These are phyloP conservation scores for Gnaphalium uliginosum DNA, from an alignment of 129 eudicot species.

Conservation along the genomic window DNA sequence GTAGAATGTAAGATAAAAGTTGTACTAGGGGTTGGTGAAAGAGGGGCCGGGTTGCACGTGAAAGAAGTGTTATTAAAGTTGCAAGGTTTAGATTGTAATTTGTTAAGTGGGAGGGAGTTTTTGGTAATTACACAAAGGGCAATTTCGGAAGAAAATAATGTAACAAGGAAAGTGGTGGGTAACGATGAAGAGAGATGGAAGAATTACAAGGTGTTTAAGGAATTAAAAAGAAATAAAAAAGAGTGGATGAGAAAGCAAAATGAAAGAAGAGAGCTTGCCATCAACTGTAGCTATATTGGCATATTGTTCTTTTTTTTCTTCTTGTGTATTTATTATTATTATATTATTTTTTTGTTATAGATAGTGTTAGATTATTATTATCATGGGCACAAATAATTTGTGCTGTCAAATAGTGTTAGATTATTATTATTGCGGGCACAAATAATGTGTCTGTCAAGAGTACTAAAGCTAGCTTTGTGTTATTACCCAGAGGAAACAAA, in stretches of 20 bases:
- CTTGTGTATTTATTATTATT: conserved; percentile 11
- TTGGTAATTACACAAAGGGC: conserved; percentile 30
- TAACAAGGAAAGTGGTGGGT: conserved; percentile 15
- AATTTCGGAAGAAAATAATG: conserved; percentile 18
- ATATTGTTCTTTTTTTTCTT: background rate
- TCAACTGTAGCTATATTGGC: conserved; percentile 4
- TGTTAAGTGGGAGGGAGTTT: conserved; percentile 38
- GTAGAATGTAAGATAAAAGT: conserved; percentile 42
- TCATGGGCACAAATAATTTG: no score
- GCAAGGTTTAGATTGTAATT: conserved; percentile 22
- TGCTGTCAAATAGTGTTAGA: no score
- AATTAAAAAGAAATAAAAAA: background rate
- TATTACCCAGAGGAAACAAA: no score
- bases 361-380: no score
- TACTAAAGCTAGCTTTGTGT: no score
- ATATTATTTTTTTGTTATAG: background rate
- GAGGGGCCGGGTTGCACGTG: conserved; percentile 32
- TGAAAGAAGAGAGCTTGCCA: background rate
- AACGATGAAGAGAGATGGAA: conserved; percentile 19
- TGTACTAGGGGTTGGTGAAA: conserved; percentile 25
- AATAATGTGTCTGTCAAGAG: no score
- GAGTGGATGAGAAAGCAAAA: conserved; percentile 9
- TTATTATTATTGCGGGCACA: no score
- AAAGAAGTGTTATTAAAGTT: conserved; percentile 20
- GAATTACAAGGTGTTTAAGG: conserved; percentile 13